Base-by-base conservation (phyloP, 2,329 filamentous ascomycete genomes). In the Verticillium nonalfalfae region DNA sequence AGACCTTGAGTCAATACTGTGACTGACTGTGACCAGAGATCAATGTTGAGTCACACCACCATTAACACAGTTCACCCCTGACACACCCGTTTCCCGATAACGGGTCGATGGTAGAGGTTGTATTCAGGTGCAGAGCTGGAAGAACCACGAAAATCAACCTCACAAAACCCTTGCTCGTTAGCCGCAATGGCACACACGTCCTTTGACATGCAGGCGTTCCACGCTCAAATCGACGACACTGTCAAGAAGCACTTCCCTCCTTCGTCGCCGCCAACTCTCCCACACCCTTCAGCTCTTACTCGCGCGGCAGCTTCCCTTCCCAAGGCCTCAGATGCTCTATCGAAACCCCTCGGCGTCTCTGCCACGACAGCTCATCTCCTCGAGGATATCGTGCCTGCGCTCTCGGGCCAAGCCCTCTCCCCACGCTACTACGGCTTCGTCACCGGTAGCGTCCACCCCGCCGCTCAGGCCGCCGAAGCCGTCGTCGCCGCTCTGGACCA, bases 381-480 rank as follows among this genome's bases (percentile, higher is more conserved):
- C 10, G 36, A 66, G 7, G 73, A 77, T 62, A 75, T 85, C 61
- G 74, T 83, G 50, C 82, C 83, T 1, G 89, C 82, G 1, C 81
- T 95, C 62, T 92, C 88, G 67, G 83, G 80, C 15, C 84, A 86
- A 68, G n/a, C 45, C 18, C 87, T 85, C 66, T 81, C 83, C 52
- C 86, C 83, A 54, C 85, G 86, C 60, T 96, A 96, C 79, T 96
- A 91, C 73, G 93, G 92, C 62, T 97, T 97, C 72, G 90, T 97
- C 6, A 96, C 89, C 0, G 94, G 94, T 55, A 90, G 91, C 14
- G 80, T 83, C 7, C 90, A 93, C 0, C 91, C 92, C 6, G 86
- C 92, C 31, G 93, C 93, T 36, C 83, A 89, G 67, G 84, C 91
- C 60, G 93, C 92, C 1, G 94, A 97, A 72, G 90, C 92, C 65